phyloP scores from a whole-genome alignment of 345 rosid species.

The Euclidium syriacum region DNA sequence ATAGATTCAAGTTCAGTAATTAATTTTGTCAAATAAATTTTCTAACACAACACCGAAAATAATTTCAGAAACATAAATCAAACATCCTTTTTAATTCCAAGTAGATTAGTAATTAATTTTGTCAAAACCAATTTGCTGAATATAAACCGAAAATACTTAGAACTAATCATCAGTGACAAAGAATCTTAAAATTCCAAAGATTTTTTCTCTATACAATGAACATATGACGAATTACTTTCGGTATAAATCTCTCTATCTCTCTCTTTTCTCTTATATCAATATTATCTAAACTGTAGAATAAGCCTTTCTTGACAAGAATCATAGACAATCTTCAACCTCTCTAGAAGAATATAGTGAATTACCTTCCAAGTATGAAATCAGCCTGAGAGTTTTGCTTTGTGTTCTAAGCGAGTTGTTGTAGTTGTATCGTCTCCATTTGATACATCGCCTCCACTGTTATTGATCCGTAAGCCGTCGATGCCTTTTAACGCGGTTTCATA shows the following conservation, averaged over 20 bases:
- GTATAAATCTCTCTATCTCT: background rate
- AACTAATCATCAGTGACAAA: background rate
- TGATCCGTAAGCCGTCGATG: constrained; percentile 56
- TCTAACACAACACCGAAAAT: too few relatives aligned
- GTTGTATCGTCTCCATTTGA: constrained; percentile 16
- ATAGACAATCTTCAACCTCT: constrained; percentile 3
- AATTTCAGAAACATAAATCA: too few relatives aligned
- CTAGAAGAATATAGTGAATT: background rate
- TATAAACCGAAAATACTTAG: too few relatives aligned
- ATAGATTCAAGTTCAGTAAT: too few relatives aligned
- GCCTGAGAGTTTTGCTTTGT: constrained; percentile 21
- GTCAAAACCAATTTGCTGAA: too few relatives aligned
- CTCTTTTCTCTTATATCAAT: constrained; percentile 2
- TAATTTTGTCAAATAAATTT: too few relatives aligned
- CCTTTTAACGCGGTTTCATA: constrained; percentile 60
- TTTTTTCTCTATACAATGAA: constrained; percentile 11
- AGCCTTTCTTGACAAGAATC: constrained; percentile 20
- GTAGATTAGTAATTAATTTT: too few relatives aligned
- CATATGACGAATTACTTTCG: constrained; percentile 7
- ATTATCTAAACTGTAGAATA: constrained; percentile 2
- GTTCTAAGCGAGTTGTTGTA: background rate
- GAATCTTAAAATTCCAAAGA: background rate
- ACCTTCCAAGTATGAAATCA: background rate
- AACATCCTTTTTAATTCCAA: too few relatives aligned
- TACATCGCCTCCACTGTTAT: constrained; percentile 25